Percentiles rank a stretch among this genome's conserved stretches.
Conservation (phyloP, 495 filamentous ascomycete genomes). For the Parathielavia appendiculata region DNA sequence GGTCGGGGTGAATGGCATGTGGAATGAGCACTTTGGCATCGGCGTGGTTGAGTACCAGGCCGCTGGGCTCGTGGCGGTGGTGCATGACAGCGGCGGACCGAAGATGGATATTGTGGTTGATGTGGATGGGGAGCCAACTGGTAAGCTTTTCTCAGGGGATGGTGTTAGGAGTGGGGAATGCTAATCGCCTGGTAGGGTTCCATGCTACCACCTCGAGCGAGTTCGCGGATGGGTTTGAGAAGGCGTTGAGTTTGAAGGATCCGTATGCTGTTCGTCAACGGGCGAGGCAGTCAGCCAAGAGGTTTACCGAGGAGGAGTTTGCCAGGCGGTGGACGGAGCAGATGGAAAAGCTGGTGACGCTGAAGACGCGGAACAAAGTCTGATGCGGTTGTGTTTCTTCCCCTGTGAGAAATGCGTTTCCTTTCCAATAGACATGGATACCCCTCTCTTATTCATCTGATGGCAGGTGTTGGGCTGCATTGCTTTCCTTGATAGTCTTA, state of each 20-base stretch:
- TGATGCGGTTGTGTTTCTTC: slow-evolving; percentile 1
- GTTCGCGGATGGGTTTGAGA: slow-evolving; percentile 72
- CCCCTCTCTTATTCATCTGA: slow-evolving; percentile 15
- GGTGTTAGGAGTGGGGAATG: neutral
- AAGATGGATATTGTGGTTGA: slow-evolving; percentile 86
- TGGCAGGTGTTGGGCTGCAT: slow-evolving; percentile 7
- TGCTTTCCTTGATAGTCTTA: neutral
- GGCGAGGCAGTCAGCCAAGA: slow-evolving; percentile 66
- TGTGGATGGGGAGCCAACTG: slow-evolving; percentile 68
- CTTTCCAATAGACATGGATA: slow-evolving; percentile 23
- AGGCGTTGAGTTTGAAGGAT: slow-evolving; percentile 61
- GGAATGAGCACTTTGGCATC: slow-evolving; percentile 99
- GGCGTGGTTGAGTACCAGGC: slow-evolving; percentile 98
- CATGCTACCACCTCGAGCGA: slow-evolving; percentile 69
- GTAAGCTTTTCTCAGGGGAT: slow-evolving; percentile 34
- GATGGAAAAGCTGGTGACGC: slow-evolving; percentile 61
- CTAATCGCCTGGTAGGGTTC: slow-evolving; percentile 55
- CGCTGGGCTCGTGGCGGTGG: slow-evolving; percentile 83
- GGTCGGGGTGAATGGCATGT: slow-evolving; percentile 95
- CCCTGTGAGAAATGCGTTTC: neutral
- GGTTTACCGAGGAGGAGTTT: slow-evolving; percentile 89
- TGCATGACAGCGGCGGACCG: slow-evolving; percentile 87
- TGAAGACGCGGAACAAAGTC: slow-evolving; percentile 19
- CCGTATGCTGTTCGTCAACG: slow-evolving; percentile 65
- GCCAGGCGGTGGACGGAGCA: slow-evolving; percentile 64